These are phyloP conservation scores for Sordariomycetes sp. DNA, from an alignment of 2,329 filamentous ascomycete species.

Conservation along the genomic window DNA sequence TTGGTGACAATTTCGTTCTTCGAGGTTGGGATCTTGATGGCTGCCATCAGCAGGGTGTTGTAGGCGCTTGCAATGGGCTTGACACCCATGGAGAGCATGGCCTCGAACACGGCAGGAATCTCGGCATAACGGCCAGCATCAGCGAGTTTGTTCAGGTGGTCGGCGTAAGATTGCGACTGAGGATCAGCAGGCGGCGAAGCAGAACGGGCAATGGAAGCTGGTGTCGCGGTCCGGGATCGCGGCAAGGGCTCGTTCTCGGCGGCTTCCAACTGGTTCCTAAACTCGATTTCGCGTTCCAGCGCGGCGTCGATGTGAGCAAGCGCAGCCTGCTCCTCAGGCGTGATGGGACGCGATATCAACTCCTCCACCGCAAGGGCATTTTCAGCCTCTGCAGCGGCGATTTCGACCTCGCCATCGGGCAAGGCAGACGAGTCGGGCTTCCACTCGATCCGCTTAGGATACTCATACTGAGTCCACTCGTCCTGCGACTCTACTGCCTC, in stretches of 20 bases:
- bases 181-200: conserved; percentile 52
- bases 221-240: conserved; percentile 31
- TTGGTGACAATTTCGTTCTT: conserved; percentile 81
- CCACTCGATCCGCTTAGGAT: conserved; percentile 83
- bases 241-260: conserved; percentile 30
- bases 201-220: conserved; percentile 41
- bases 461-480: conserved; percentile 89
- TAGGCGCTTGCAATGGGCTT: conserved; percentile 80
- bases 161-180: conserved; percentile 63
- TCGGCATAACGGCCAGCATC: conserved; percentile 68
- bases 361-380: conserved; percentile 24
- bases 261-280: conserved; percentile 30
- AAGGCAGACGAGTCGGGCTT: conserved; percentile 52
- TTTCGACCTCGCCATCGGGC: conserved; percentile 47
- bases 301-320: conserved; percentile 80
- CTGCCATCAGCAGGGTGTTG: conserved; percentile 79
- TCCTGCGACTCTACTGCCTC: conserved; percentile 48
- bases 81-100: conserved; percentile 74
- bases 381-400: conserved; percentile 16
- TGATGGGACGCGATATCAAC: conserved; percentile 24
- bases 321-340: conserved; percentile 44
- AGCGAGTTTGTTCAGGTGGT: conserved; percentile 68
- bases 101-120: conserved; percentile 85
- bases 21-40: conserved; percentile 70
- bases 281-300: conserved; percentile 68